Evolutionary conservation across 257 asterid species (phyloP), one percentile per base, ranked within the genome.

Genomic region (Rubia yunnanensis): DNA sequence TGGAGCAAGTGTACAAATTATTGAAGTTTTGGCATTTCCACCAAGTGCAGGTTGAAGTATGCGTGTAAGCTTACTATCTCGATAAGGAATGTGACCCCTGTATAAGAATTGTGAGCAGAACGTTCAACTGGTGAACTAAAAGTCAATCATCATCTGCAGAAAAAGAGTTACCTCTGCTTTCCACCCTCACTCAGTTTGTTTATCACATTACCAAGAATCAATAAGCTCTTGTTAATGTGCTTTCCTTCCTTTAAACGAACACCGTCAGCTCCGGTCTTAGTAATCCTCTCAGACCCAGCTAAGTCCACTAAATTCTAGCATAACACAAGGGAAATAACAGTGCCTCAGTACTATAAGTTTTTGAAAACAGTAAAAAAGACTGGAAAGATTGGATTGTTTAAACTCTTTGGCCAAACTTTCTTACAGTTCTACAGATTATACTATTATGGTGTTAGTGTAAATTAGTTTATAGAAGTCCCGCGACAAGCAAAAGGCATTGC

Each of bases 31-130:
- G 11, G 96, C 99, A 85, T 94, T 94, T 70, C 99, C 99, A 61
- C 99, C 98, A 49, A 94, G 90, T 53, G 99, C 99, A 50, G 99
- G 97, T 81, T 94, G 97, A 67, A 94, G 97, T 75, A 94, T 94
- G 60, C 99, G 96, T 27, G 99, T 94, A 58, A 94, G 96, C 78
- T 94, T 94, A 78, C 99, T 88, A 73, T 94, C 99, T 59, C 99
- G 95, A 71, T 90, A 94, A 73, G 99, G 99, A 81, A 94, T 94
- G 77, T 94, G 99, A 66, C 86, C 94, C 79, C 99, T 94, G 83
- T 70, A 71, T 72, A 67, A 26, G 58, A 39, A 73, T 39, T 38
- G 38, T 44, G 35, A 70, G 28, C 60, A 60, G 72, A 69, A 65
- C 61, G 66, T 79, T 74, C 54, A 66, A 50, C 18, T 38, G 1